Conservation (phyloP, 2,329 filamentous ascomycete genomes). For the Microascus cirrosus region DNA sequence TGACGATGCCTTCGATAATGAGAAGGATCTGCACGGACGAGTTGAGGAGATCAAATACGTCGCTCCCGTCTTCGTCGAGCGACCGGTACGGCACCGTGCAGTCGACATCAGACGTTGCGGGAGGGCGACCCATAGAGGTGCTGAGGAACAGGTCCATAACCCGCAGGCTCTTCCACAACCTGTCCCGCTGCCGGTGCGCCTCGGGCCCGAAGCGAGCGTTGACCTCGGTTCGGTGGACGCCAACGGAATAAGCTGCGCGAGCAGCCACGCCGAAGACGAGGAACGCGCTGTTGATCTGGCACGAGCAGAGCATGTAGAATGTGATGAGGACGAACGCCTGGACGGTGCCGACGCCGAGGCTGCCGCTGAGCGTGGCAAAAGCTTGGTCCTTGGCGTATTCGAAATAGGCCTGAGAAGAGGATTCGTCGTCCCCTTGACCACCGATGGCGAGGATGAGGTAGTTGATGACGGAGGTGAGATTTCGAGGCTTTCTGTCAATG, state of each 20-base stretch:
- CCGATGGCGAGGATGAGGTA: conserved; percentile 41
- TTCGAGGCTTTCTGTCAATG: conserved; percentile 18
- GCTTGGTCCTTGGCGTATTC: conserved; percentile 36
- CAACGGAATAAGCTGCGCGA: conserved; percentile 39
- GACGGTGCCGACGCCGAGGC: conserved; percentile 35
- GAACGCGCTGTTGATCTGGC: conserved; percentile 43
- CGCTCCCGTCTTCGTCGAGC: conserved; percentile 21
- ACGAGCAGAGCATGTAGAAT: conserved; percentile 41
- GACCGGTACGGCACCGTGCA: conserved; percentile 38
- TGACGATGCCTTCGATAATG: conserved; percentile 36
- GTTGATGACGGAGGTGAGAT: conserved; percentile 29
- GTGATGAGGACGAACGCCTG: conserved; percentile 39
- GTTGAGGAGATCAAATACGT: conserved; percentile 33
- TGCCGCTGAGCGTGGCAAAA: conserved; percentile 27
- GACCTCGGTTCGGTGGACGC: conserved; percentile 40
- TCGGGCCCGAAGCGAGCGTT: conserved; percentile 37
- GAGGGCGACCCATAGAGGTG: conserved; percentile 42
- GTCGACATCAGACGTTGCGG: conserved; percentile 40
- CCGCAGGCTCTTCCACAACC: conserved; percentile 42
- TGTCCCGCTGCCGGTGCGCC: conserved; percentile 30
- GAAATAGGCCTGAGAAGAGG: conserved; percentile 31
- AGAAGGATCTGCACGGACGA: conserved; percentile 41
- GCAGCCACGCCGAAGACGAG: conserved; percentile 42
- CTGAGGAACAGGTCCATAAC: conserved; percentile 40
- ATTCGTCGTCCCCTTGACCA: conserved; percentile 27